Base-by-base conservation (phyloP, 2,329 filamentous ascomycete species). In the Penicillium sp. region DNA sequence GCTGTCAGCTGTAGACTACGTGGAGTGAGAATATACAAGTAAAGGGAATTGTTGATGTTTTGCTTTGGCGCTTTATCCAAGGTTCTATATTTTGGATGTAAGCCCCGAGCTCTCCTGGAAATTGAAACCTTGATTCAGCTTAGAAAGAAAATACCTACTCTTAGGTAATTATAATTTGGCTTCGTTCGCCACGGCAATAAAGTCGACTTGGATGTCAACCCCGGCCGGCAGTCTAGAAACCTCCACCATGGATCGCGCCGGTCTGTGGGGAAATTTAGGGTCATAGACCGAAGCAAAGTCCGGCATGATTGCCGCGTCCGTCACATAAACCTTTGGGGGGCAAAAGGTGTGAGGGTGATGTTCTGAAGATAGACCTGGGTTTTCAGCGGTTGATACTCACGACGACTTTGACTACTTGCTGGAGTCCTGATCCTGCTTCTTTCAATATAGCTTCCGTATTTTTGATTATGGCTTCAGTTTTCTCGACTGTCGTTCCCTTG, bases 371-470 rank as follows among this genome's bases (percentile, higher is more conserved):
- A 23, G 23, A 23, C 23, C 23, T 23, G 23, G 23, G 23, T 5
- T 23, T 23, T 2, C 13, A 10, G n/a, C 14, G 16, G 18, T 10
- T 18, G 16, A 34, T 27, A 36, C 48, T 45, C 26, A 45, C 34
- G 18, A 84, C 87, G 67, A 89, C 87, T 81, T 95, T 94, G 76
- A 95, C 87, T 45, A 94, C 85, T 71, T 84, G 86, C 59, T 83
- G 75, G 57, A 96, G 79, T 41, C 81, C 82, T 18, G 87, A 90
- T 53, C 88, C 89, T 18, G 89, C 89, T 65, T 85, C 88, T 58
- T 84, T 81, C 45, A 96, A 84, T 50, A 96, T 89, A 36, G 86
- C 87, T 70, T 86, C 81, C 64, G 86, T 87, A 70, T 85, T 83
- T 65, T 90, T 79, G 32, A 81, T 78, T 58, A 88, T 81, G 62